Percentiles rank a stretch among this genome's conserved stretches.
Evolutionary conservation across 129 eudicot species (phyloP).

Genomic region (Logfia minima): DNA sequence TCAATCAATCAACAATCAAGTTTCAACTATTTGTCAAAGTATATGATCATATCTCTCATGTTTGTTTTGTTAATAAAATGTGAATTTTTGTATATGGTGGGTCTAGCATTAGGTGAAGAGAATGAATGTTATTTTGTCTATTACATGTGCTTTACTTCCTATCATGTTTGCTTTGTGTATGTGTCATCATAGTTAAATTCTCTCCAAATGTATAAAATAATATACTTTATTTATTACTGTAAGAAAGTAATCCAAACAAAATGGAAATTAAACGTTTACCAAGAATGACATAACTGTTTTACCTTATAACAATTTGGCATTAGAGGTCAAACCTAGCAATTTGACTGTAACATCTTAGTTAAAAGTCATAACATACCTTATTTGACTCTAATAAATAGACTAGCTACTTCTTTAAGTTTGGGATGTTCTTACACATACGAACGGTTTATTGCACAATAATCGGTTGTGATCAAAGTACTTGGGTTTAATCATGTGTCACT

Average conservation of each 20-base stretch:
- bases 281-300: not conserved
- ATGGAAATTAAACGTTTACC: conserved; percentile 20
- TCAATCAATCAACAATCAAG: conserved; percentile 2
- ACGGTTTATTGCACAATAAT: no score
- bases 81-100: conserved; percentile 15
- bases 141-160: conserved; percentile 32
- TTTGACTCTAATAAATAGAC: not conserved
- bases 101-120: conserved; percentile 27
- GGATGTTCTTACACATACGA: not conserved
- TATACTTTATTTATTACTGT: conserved; percentile 5
- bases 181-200: conserved; percentile 19
- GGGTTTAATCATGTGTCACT: not conserved
- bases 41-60: conserved; percentile 15
- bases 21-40: conserved; percentile 2
- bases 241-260: conserved; percentile 5
- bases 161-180: conserved; percentile 34
- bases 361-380: not conserved
- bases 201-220: conserved; percentile 23
- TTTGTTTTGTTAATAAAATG: not conserved
- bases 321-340: not conserved
- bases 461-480: no score
- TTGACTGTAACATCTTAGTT: not conserved
- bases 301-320: not conserved
- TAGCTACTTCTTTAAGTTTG: not conserved
- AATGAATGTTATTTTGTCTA: conserved; percentile 33